Conservation (phyloP, 2,329 filamentous ascomycete species). For the Talaromyces pinophilus region DNA sequence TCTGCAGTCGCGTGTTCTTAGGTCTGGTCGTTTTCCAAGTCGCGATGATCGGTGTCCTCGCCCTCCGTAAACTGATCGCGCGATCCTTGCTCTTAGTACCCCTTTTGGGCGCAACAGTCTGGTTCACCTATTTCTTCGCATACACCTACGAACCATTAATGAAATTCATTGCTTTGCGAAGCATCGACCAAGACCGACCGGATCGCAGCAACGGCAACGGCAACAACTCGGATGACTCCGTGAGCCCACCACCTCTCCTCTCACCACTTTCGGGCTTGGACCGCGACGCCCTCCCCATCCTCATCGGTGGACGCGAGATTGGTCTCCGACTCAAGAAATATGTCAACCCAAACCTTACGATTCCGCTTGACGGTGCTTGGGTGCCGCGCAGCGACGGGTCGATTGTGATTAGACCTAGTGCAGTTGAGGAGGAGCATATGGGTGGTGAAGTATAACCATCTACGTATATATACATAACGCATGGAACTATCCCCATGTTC, state of each 20-base stretch:
- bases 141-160: slow-evolving; percentile 84
- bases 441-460: slow-evolving; percentile 3
- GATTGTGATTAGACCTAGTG: slow-evolving; percentile 17
- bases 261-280: slow-evolving; percentile 48
- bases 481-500: not conserved
- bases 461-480: not conserved
- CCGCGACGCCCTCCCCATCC: slow-evolving; percentile 45
- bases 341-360: slow-evolving; percentile 49
- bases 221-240: slow-evolving; percentile 34
- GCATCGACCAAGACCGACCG: slow-evolving; percentile 68
- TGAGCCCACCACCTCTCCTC: slow-evolving; percentile 39
- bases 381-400: slow-evolving; percentile 37
- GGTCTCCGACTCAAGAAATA: slow-evolving; percentile 47
- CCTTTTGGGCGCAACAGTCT: slow-evolving; percentile 75
- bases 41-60: slow-evolving; percentile 84
- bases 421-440: slow-evolving; percentile 15
- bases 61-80: slow-evolving; percentile 70
- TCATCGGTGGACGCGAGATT: slow-evolving; percentile 43
- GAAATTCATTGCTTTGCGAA: slow-evolving; percentile 86
- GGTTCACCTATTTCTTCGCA: slow-evolving; percentile 83
- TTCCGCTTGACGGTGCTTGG: slow-evolving; percentile 49
- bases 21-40: slow-evolving; percentile 87
- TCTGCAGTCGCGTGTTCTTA: slow-evolving; percentile 85
- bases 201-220: slow-evolving; percentile 31
- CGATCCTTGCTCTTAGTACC: slow-evolving; percentile 73